Conservation (phyloP, 257 asterid species). For the Mitragyna speciosa region DNA sequence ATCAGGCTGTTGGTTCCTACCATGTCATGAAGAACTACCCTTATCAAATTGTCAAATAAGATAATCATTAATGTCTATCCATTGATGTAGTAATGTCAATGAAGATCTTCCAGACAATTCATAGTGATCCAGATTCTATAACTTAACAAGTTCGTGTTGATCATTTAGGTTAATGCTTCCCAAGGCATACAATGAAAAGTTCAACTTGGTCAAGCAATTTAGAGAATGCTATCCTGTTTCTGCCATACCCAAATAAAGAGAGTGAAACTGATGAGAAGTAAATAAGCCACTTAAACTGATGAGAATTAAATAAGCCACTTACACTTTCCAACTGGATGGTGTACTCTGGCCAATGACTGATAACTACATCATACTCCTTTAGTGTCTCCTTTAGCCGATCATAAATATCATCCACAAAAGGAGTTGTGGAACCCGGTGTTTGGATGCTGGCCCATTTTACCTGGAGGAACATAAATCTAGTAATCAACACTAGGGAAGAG, state of each 20-base stretch:
- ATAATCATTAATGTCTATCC: background rate
- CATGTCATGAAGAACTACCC: background rate
- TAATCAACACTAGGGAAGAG: background rate
- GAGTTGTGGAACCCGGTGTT: constrained; percentile 48
- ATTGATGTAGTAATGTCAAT: background rate
- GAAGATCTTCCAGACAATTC: background rate
- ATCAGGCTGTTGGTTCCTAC: background rate
- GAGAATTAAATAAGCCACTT: no score
- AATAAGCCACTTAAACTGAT: no score
- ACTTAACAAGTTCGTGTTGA: background rate
- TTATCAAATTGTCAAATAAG: background rate
- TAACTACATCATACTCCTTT: constrained; percentile 70
- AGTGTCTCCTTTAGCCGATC: constrained; percentile 71
- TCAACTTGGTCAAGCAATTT: background rate
- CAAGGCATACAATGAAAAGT: background rate
- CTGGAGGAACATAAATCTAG: constrained; percentile 39
- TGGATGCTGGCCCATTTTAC: constrained; percentile 56
- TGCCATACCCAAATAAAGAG: no score
- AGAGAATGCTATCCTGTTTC: background rate
- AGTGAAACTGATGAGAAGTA: background rate
- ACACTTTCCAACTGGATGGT: constrained; percentile 73
- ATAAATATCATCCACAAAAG: constrained; percentile 75
- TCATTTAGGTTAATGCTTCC: background rate
- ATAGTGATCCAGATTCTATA: background rate
- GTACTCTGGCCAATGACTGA: constrained; percentile 95